phyloP scores from a whole-genome alignment of 1,139 yeast genomes.

The Petasospora fabianii region DNA sequence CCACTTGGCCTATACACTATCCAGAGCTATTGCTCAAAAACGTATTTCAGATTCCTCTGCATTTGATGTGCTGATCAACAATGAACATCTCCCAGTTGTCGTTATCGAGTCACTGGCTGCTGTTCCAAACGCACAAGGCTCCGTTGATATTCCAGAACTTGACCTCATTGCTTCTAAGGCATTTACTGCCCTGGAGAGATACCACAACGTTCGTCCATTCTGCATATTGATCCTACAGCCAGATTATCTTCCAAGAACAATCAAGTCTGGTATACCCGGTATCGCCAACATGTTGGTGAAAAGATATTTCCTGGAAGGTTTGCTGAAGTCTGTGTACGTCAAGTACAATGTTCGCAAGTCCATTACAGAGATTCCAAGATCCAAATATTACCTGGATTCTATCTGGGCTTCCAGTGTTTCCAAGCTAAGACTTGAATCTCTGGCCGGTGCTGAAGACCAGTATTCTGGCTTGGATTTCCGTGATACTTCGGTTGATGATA shows the following conservation, averaged over 20 bases:
- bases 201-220: slow-evolving; percentile 74
- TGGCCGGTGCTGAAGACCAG: slow-evolving; percentile 51
- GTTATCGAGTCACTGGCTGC: slow-evolving; percentile 84
- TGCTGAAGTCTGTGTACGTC: slow-evolving; percentile 70
- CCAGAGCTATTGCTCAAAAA: slow-evolving; percentile 61
- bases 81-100: slow-evolving; percentile 82
- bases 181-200: slow-evolving; percentile 62
- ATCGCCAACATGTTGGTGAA: slow-evolving; percentile 93
- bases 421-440: slow-evolving; percentile 49
- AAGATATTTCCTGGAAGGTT: slow-evolving; percentile 73
- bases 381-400: slow-evolving; percentile 78
- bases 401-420: slow-evolving; percentile 80
- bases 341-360: slow-evolving; percentile 73
- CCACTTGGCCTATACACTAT: slow-evolving; percentile 66
- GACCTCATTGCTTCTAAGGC: slow-evolving; percentile 75
- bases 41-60: slow-evolving; percentile 88
- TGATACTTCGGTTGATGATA: slow-evolving; percentile 68
- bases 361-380: slow-evolving; percentile 66
- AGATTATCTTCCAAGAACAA: slow-evolving; percentile 78
- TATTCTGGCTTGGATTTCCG: slow-evolving; percentile 77
- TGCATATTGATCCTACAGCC: slow-evolving; percentile 81
- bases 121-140: slow-evolving; percentile 31
- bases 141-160: slow-evolving; percentile 51
- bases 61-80: slow-evolving; percentile 81
- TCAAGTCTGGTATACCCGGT: slow-evolving; percentile 81